Evolutionary conservation across 371 early-diverging fungal genomes (phyloP), one percentile per base, ranked within the genome.

Genomic region (Actinomortierella wolfii): DNA sequence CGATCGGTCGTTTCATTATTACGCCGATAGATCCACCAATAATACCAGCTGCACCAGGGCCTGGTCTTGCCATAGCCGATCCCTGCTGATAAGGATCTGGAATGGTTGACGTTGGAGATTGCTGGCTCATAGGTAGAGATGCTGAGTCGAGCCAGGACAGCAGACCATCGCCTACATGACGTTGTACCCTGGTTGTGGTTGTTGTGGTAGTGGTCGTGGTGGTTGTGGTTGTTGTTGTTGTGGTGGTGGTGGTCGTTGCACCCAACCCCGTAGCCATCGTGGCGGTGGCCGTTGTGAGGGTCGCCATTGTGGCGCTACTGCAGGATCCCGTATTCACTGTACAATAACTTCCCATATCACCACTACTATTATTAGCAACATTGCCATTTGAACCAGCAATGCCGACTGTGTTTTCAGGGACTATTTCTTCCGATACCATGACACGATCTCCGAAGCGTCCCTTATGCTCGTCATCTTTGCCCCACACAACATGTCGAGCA

Each of bases 21-120:
- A 61, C 62, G 18, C 68, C 62, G 47, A 62, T 54, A 8, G 68
- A 68, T 3, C 68, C 64, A 18, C 64, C 68, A 42, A 68, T 59
- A 39, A 68, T 59, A 6, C 68, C 63, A 40, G 56, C 39, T 0
- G 63, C 68, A 0, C 68, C 68, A 26, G 55, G 63, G n/a, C 63
- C 59, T 13, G 51, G 13, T 9, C 34, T 34, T 34, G 34, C 34
- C 34, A 11, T 6, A 11, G 34, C 34, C 34, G 34, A 34, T 11
- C 7, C 34, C 11, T 34, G 34, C 34, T 34, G 34, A 4, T 34
- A 11, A 6, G 34, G 7, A 34, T 34, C 34, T 34, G 34, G 34
- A 34, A 11, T 6, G 7, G 34, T 34, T 11, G 34, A 11, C 34
- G 34, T 11, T 34, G 34, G 34, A 11, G 34, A 34, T 34, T 4